phyloP scores from a whole-genome alignment of 2,329 filamentous ascomycete genomes.

The Diaporthe amygdali region DNA sequence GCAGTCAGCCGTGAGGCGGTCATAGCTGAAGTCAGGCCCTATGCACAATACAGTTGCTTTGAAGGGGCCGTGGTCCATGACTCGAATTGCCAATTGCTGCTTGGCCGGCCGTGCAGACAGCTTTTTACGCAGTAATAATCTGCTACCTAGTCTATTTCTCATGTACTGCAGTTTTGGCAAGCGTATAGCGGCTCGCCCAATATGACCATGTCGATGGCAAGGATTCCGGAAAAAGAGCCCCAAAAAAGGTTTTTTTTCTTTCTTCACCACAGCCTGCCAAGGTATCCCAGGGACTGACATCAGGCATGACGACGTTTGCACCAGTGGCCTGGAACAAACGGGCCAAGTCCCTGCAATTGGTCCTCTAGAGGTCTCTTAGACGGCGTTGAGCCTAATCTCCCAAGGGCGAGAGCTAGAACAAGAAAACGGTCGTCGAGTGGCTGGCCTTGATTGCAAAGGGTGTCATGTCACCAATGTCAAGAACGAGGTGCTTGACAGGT shows the following conservation, averaged over 20 bases:
- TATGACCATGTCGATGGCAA: background rate
- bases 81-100: background rate
- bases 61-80: slow-evolving; percentile 1
- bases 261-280: background rate
- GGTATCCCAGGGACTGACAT: background rate
- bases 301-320: slow-evolving; percentile 4
- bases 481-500: background rate
- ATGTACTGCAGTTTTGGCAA: background rate
- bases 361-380: background rate
- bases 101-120: background rate
- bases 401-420: background rate
- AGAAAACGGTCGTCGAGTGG: background rate
- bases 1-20: slow-evolving; percentile 12
- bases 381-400: background rate
- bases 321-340: background rate
- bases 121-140: background rate
- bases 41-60: background rate
- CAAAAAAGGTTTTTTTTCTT: slow-evolving; percentile 4
- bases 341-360: background rate
- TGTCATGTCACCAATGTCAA: background rate
- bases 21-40: slow-evolving; percentile 9
- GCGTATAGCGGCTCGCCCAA: background rate
- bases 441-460: background rate
- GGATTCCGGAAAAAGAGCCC: background rate
- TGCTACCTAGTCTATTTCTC: background rate